A percentile compares a stretch with the other conserved stretches of the same genome.
These are phyloP conservation scores for Vigna trinervia DNA, from an alignment of 306 rosid species.

Conservation along the genomic window DNA sequence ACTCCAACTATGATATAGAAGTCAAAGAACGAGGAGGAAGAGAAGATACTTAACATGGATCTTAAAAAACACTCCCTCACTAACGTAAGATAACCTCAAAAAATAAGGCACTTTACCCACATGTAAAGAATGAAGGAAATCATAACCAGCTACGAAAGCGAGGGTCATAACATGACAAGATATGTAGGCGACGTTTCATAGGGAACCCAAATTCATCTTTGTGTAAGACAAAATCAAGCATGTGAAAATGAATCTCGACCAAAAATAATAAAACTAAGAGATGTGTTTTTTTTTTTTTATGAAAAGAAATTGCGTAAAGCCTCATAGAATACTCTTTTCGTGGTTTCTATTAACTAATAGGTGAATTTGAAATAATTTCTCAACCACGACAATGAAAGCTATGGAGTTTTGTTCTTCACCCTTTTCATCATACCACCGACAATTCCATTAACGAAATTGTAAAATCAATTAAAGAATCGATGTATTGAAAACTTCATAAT, in stretches of 20 bases:
- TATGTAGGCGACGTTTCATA: background rate
- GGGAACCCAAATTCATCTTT: background rate
- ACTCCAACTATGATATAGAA: too few relatives aligned
- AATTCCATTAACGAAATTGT: slow-evolving; percentile 1
- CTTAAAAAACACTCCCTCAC: too few relatives aligned
- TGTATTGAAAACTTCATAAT: background rate
- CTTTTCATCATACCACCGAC: background rate
- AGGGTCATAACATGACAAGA: background rate
- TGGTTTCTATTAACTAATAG: background rate
- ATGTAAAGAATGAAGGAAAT: too few relatives aligned
- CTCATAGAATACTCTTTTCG: background rate
- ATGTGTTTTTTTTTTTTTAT: background rate
- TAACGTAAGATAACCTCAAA: too few relatives aligned
- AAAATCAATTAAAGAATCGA: background rate
- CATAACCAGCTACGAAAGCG: too few relatives aligned
- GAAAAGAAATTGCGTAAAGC: background rate
- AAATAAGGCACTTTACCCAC: too few relatives aligned
- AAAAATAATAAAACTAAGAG: background rate
- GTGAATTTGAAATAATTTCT: background rate
- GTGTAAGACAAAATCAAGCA: background rate
- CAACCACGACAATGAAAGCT: slow-evolving; percentile 23
- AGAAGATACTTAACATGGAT: too few relatives aligned
- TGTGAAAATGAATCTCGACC: background rate
- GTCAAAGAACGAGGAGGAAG: too few relatives aligned
- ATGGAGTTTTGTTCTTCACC: slow-evolving; percentile 14